Percentiles rank a stretch among this genome's conserved stretches.
These are phyloP conservation scores for Aspergillus ochraceoroseus DNA, from an alignment of 2,329 filamentous ascomycete species.

Conservation along the genomic window DNA sequence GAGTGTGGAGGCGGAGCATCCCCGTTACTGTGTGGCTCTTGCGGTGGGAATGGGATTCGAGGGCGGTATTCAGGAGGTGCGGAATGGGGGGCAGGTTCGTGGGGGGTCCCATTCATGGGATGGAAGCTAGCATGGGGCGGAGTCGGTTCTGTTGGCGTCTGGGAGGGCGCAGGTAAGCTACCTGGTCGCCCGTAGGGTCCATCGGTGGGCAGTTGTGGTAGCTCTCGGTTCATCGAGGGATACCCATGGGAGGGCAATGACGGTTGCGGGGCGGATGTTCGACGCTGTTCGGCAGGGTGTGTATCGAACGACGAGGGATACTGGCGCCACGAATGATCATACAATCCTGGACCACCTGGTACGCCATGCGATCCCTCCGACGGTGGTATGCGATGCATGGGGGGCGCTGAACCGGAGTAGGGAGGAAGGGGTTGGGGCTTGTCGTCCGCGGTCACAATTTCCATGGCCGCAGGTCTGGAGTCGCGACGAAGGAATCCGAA, in stretches of 20 bases:
- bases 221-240: slow-evolving; percentile 31
- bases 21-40: slow-evolving; percentile 29
- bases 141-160: slow-evolving; percentile 27
- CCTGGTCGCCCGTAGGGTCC: slow-evolving; percentile 33
- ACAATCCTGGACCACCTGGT: slow-evolving; percentile 26
- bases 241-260: slow-evolving; percentile 29
- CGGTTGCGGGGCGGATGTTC: slow-evolving; percentile 28
- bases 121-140: slow-evolving; percentile 29
- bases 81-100: slow-evolving; percentile 31
- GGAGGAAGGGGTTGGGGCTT: slow-evolving; percentile 24
- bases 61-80: slow-evolving; percentile 33
- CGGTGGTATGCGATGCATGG: slow-evolving; percentile 33
- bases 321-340: slow-evolving; percentile 33
- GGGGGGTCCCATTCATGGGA: slow-evolving; percentile 34
- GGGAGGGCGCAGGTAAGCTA: slow-evolving; percentile 30
- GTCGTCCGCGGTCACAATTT: slow-evolving; percentile 27
- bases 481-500: slow-evolving; percentile 18
- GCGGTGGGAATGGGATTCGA: slow-evolving; percentile 31
- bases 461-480: slow-evolving; percentile 24
- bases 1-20: slow-evolving; percentile 31
- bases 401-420: slow-evolving; percentile 22
- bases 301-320: slow-evolving; percentile 29
- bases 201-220: slow-evolving; percentile 34
- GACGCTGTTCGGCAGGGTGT: slow-evolving; percentile 30
- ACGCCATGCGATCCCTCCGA: slow-evolving; percentile 29